These are phyloP conservation scores for Coleophoma eucalyptorum DNA, from an alignment of 2,329 filamentous ascomycete genomes.

Conservation along the genomic window DNA sequence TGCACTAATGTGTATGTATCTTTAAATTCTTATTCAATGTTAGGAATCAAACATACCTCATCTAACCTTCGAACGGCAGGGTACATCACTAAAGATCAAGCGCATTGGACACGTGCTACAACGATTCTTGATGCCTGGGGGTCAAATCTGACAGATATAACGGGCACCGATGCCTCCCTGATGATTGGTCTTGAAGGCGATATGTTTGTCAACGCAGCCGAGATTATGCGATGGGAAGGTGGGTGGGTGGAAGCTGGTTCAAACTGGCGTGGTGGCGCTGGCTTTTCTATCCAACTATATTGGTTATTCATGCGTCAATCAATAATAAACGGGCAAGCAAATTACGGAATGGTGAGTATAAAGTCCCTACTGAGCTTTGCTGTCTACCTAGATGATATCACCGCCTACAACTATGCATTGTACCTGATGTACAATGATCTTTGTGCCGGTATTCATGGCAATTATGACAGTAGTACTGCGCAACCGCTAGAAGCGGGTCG, in stretches of 20 bases:
- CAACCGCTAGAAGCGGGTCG: slow-evolving; percentile 33
- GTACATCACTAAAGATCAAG: slow-evolving; percentile 34
- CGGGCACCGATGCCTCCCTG: slow-evolving; percentile 31
- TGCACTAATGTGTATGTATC: slow-evolving; percentile 31
- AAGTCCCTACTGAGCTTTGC: slow-evolving; percentile 34
- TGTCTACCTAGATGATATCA: slow-evolving; percentile 37
- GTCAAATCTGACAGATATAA: slow-evolving; percentile 26
- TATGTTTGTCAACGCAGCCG: slow-evolving; percentile 36
- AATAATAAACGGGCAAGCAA: slow-evolving; percentile 35
- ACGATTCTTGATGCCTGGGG: slow-evolving; percentile 35
- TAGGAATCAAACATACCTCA: no score
- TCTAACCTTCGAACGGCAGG: no score
- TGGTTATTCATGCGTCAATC: slow-evolving; percentile 36
- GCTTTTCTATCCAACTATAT: slow-evolving; percentile 36
- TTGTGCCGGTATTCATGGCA: slow-evolving; percentile 30
- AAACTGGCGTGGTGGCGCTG: slow-evolving; percentile 27
- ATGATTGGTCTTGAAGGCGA: slow-evolving; percentile 35
- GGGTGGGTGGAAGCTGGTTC: slow-evolving; percentile 33
- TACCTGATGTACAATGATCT: slow-evolving; percentile 31
- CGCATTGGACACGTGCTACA: slow-evolving; percentile 30
- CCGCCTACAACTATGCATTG: slow-evolving; percentile 38
- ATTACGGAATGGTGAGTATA: slow-evolving; percentile 38
- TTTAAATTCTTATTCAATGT: no score
- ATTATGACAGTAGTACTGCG: slow-evolving; percentile 28
- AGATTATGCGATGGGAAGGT: slow-evolving; percentile 41